phyloP scores from a whole-genome alignment of 169 alveolate genomes.

The Cryptosporidium sp. region DNA sequence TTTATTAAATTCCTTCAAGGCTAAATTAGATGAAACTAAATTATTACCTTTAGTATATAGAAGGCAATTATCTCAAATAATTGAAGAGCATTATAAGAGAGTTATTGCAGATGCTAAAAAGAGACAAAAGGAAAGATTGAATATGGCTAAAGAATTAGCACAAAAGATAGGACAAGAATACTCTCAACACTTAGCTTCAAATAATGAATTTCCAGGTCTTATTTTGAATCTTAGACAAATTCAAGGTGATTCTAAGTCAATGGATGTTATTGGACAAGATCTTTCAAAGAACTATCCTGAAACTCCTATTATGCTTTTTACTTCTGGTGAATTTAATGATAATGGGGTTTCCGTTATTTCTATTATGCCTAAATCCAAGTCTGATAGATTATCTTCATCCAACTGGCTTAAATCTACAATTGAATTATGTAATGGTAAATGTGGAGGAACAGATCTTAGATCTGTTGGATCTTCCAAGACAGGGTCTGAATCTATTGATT shows the following conservation, averaged over 20 bases:
- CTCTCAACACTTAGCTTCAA: neutral
- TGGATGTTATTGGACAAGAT: slow-evolving; percentile 49
- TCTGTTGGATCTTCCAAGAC: slow-evolving; percentile 60
- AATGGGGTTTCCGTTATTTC: slow-evolving; percentile 59
- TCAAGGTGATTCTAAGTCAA: slow-evolving; percentile 50
- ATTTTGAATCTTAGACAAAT: slow-evolving; percentile 29
- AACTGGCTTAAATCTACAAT: slow-evolving; percentile 54
- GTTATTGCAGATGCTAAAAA: slow-evolving; percentile 32
- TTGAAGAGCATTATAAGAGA: slow-evolving; percentile 40
- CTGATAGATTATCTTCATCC: slow-evolving; percentile 6
- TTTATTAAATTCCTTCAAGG: neutral
- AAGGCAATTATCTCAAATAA: slow-evolving; percentile 3
- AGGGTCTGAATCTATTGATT: slow-evolving; percentile 13
- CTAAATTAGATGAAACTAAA: slow-evolving; percentile 32
- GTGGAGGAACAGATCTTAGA: slow-evolving; percentile 55
- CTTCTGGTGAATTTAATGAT: slow-evolving; percentile 52
- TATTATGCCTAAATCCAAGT: slow-evolving; percentile 23
- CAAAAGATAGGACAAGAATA: neutral
- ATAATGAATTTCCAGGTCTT: neutral
- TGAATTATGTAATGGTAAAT: slow-evolving; percentile 52
- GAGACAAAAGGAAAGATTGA: slow-evolving; percentile 57
- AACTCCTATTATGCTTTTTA: slow-evolving; percentile 42
- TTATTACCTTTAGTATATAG: slow-evolving; percentile 36
- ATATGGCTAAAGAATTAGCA: slow-evolving; percentile 56
- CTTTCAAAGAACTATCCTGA: slow-evolving; percentile 13